These are phyloP conservation scores for Penicillium sp. DNA, from an alignment of 2,329 filamentous ascomycete species.

Conservation along the genomic window DNA sequence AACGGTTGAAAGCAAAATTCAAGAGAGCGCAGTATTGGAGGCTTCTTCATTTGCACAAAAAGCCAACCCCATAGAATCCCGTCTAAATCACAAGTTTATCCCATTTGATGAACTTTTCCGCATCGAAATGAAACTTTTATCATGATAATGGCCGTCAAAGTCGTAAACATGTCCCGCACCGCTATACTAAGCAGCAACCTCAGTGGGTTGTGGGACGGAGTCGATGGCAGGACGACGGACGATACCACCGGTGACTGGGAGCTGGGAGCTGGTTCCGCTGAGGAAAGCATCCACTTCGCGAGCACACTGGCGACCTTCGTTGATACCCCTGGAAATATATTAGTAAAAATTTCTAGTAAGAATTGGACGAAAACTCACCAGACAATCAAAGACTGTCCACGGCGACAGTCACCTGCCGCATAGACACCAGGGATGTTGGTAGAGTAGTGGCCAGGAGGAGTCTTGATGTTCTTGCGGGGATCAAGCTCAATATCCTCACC, in stretches of 20 bases:
- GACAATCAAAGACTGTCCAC: constrained; percentile 92
- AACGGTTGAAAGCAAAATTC: constrained; percentile 5
- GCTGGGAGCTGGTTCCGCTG: constrained; percentile 67
- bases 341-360: background rate
- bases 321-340: constrained; percentile 70
- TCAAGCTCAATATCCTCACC: constrained; percentile 90
- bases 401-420: constrained; percentile 90
- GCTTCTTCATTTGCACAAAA: background rate
- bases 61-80: background rate
- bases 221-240: constrained; percentile 69
- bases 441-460: constrained; percentile 77
- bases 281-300: constrained; percentile 89
- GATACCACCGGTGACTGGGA: constrained; percentile 91
- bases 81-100: constrained; percentile 10
- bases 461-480: constrained; percentile 93
- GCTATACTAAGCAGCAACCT: constrained; percentile 29
- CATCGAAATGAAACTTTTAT: constrained; percentile 4
- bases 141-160: constrained; percentile 12
- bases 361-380: constrained; percentile 60
- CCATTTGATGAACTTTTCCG: constrained; percentile 11
- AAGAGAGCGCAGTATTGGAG: background rate
- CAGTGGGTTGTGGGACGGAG: constrained; percentile 36
- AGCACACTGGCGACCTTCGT: constrained; percentile 89
- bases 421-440: constrained; percentile 89
- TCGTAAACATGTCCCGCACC: constrained; percentile 7